These are phyloP conservation scores for Penicillium nucicola DNA, from an alignment of 495 filamentous ascomycete species.

Conservation along the genomic window DNA sequence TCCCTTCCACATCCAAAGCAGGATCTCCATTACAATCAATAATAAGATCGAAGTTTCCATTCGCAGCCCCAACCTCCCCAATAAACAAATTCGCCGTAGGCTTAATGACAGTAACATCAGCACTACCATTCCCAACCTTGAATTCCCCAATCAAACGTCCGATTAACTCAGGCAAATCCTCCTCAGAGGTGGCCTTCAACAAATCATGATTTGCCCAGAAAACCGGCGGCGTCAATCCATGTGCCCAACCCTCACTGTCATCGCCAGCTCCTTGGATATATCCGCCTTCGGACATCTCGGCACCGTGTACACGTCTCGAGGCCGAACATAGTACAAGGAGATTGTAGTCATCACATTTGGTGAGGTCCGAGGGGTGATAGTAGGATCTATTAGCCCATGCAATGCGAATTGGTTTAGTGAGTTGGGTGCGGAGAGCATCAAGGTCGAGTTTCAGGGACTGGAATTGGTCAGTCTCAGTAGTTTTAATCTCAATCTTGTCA, in stretches of 20 bases:
- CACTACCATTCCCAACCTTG: slow-evolving; percentile 15
- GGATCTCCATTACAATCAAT: slow-evolving; percentile 41
- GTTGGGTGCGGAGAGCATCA: slow-evolving; percentile 29
- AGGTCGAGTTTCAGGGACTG: slow-evolving; percentile 52
- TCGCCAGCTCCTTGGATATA: slow-evolving; percentile 96
- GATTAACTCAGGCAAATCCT: slow-evolving; percentile 64
- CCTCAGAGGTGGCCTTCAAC: slow-evolving; percentile 58
- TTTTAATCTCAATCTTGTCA: too few relatives aligned
- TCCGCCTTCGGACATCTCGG: slow-evolving; percentile 64
- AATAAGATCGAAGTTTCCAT: slow-evolving; percentile 39
- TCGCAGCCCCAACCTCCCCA: slow-evolving; percentile 15
- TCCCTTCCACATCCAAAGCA: slow-evolving; percentile 26
- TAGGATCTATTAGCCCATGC: slow-evolving; percentile 44
- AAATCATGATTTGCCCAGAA: slow-evolving; percentile 69
- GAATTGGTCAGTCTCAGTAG: slow-evolving; percentile 1
- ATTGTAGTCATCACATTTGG: slow-evolving; percentile 43
- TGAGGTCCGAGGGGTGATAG: slow-evolving; percentile 39
- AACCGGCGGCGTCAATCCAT: slow-evolving; percentile 66
- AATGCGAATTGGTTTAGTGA: slow-evolving; percentile 38
- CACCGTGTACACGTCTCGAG: slow-evolving; percentile 63
- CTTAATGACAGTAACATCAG: slow-evolving; percentile 27
- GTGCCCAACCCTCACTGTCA: slow-evolving; percentile 87
- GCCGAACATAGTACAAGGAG: slow-evolving; percentile 77
- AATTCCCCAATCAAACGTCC: slow-evolving; percentile 43
- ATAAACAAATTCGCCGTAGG: slow-evolving; percentile 44